These are phyloP conservation scores for Pleurotus ostreatus DNA, from an alignment of 768 basidiomycete genomes.

Conservation along the genomic window DNA sequence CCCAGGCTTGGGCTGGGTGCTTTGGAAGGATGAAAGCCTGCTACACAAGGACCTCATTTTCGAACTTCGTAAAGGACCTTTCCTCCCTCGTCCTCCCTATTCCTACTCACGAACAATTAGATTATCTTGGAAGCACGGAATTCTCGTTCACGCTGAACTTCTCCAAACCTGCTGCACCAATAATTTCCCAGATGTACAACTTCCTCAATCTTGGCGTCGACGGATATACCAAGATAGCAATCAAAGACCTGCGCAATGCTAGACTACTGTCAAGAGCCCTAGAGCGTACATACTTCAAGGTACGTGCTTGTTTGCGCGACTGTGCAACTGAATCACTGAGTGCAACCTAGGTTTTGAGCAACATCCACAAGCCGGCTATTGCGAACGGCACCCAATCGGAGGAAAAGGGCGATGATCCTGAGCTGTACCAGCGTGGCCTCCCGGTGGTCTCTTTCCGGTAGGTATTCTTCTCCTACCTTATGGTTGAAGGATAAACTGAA, in stretches of 20 bases:
- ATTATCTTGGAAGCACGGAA: conserved; percentile 57
- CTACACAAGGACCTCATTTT: conserved; percentile 64
- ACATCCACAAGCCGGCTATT: conserved; percentile 41
- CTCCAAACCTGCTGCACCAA: conserved; percentile 54
- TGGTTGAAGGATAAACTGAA: neutral
- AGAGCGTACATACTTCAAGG: conserved; percentile 48
- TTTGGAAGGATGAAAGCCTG: conserved; percentile 55
- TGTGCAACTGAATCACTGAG: neutral
- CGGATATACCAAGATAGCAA: conserved; percentile 39
- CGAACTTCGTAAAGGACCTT: conserved; percentile 45
- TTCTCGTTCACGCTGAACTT: conserved; percentile 61
- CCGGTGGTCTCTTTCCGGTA: conserved; percentile 61
- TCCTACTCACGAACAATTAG: conserved; percentile 13
- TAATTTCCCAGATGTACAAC: conserved; percentile 58
- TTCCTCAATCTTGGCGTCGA: conserved; percentile 57
- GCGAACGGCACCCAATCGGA: conserved; percentile 9
- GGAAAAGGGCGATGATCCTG: conserved; percentile 36
- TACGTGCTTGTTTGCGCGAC: conserved; percentile 11
- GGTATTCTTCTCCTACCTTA: neutral
- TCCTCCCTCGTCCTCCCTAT: conserved; percentile 11
- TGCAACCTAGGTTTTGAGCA: conserved; percentile 34
- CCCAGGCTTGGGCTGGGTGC: conserved; percentile 55
- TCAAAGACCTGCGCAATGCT: conserved; percentile 51
- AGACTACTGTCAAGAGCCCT: conserved; percentile 54
- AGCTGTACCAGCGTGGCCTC: conserved; percentile 45